phyloP scores from a whole-genome alignment of 192 early-diverging fungal genomes.

The Borealophlyctis nickersoniae region DNA sequence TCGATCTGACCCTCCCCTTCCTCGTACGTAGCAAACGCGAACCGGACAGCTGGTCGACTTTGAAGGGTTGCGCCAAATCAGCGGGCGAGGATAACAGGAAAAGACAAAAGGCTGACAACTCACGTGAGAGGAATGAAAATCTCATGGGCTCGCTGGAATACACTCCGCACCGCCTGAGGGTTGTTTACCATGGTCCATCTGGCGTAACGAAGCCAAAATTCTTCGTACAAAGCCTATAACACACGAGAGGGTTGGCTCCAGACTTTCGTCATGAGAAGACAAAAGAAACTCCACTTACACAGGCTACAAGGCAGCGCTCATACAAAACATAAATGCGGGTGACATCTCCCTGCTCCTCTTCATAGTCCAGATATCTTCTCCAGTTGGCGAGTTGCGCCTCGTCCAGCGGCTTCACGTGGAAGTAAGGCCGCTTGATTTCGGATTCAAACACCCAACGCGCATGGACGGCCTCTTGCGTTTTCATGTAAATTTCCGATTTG shows the following conservation, averaged over 20 bases:
- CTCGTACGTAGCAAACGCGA: slow-evolving; percentile 59
- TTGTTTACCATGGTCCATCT: slow-evolving; percentile 46
- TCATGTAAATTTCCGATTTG: slow-evolving; percentile 57
- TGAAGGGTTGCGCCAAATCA: background rate
- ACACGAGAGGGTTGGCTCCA: background rate
- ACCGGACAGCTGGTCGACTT: slow-evolving; percentile 53
- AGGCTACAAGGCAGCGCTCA: slow-evolving; percentile 73
- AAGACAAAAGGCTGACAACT: slow-evolving; percentile 11
- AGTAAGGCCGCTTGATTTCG: slow-evolving; percentile 76
- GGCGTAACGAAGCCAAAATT: slow-evolving; percentile 73
- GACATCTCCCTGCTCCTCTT: slow-evolving; percentile 57
- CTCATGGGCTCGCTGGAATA: slow-evolving; percentile 51
- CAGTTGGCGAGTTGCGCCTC: slow-evolving; percentile 65
- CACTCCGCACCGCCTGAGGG: slow-evolving; percentile 45
- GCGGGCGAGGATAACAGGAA: too few species aligned
- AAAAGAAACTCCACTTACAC: slow-evolving; percentile 45
- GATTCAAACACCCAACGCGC: slow-evolving; percentile 75
- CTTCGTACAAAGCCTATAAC: slow-evolving; percentile 69
- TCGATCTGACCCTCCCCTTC: slow-evolving; percentile 57
- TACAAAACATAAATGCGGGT: slow-evolving; percentile 60
- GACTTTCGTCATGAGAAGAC: background rate
- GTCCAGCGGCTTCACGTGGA: slow-evolving; percentile 77
- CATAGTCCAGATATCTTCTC: slow-evolving; percentile 72
- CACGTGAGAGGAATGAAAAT: slow-evolving; percentile 53
- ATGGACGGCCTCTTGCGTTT: slow-evolving; percentile 63